phyloP scores from a whole-genome alignment of 1,139 yeast genomes.

The Neolecta irregularis region DNA sequence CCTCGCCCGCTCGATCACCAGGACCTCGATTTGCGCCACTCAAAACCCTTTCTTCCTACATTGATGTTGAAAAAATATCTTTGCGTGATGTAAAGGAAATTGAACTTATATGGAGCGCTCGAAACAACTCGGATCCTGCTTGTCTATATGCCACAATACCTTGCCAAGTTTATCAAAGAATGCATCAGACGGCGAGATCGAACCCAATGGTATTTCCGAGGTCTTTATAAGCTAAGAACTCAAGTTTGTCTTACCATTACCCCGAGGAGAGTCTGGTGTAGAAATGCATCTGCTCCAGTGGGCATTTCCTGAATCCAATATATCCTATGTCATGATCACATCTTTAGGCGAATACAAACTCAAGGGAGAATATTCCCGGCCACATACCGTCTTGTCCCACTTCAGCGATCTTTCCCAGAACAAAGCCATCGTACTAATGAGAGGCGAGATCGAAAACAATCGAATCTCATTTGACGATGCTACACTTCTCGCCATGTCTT shows the following conservation, averaged over 20 bases:
- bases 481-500: constrained; percentile 57
- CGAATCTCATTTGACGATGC: constrained; percentile 52
- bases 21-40: too few species aligned
- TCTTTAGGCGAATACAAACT: constrained; percentile 83
- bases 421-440: constrained; percentile 65
- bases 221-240: not conserved
- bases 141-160: constrained; percentile 52
- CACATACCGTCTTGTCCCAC: constrained; percentile 81
- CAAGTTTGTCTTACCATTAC: constrained; percentile 29
- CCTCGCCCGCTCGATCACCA: too few species aligned
- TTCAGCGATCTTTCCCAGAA: constrained; percentile 59
- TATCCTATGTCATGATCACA: constrained; percentile 82
- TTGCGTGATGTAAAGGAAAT: constrained; percentile 44
- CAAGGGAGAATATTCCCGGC: constrained; percentile 83
- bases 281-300: constrained; percentile 92
- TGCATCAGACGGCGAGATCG: constrained; percentile 52
- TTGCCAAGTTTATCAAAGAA: constrained; percentile 38
- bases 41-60: constrained; percentile 54
- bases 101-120: constrained; percentile 77
- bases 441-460: constrained; percentile 67
- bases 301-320: constrained; percentile 73
- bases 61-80: constrained; percentile 51
- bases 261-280: constrained; percentile 35
- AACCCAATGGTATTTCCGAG: constrained; percentile 36
- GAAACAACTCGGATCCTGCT: constrained; percentile 50